Base-by-base conservation (phyloP, 768 basidiomycete genomes). In the Epithele typhae region DNA sequence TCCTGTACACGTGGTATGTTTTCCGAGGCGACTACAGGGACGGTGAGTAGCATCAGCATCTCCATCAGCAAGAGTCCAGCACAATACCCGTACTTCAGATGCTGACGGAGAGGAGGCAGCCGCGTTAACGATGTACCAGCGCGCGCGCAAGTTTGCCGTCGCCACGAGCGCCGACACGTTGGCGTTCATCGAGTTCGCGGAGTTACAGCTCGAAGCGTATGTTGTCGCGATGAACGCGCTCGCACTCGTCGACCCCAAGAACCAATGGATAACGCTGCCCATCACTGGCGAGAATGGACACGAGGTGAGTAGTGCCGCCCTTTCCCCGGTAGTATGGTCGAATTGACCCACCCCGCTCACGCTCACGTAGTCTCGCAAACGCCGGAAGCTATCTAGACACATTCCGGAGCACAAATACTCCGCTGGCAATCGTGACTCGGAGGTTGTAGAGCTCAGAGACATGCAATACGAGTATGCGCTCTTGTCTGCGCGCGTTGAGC, bases 1-100 rank as follows among this genome's bases (percentile, higher is more conserved):
- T 98, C 44, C 68, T 98, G n/a, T 95, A 96, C 66, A 84, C 91
- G 38, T 98, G 92, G 92, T 86, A 92, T 63, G 78, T 86, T 56
- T 75, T 78, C 46, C 75, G 89, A 62, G 88, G 89, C 22, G 92
- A 97, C 64, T 92, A 93, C 68, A 81, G 92, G 42, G 92, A 80
- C 63, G 96, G 95, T 94, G 63, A 65, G 81, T 73, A 17, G 15
- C 35, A 9, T 8, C 44, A 30, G 45, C 8, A n/a, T 19, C 23
- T 36, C 24, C 33, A 11, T 35, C 24, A 4, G 22, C 32, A n/a
- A n/a, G n/a, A n/a, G n/a, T n/a, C n/a, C n/a, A n/a, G n/a, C n/a
- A n/a, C n/a, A n/a, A n/a, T n/a, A n/a, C n/a, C n/a, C n/a, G 24
- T 37, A 14, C 33, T 12, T 24, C 18, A 23, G 40, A 52, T 49